A percentile compares a stretch with the other conserved stretches of the same genome.
phyloP scores from a whole-genome alignment of 2,329 filamentous ascomycete species.

The Ophiostoma populinum region DNA sequence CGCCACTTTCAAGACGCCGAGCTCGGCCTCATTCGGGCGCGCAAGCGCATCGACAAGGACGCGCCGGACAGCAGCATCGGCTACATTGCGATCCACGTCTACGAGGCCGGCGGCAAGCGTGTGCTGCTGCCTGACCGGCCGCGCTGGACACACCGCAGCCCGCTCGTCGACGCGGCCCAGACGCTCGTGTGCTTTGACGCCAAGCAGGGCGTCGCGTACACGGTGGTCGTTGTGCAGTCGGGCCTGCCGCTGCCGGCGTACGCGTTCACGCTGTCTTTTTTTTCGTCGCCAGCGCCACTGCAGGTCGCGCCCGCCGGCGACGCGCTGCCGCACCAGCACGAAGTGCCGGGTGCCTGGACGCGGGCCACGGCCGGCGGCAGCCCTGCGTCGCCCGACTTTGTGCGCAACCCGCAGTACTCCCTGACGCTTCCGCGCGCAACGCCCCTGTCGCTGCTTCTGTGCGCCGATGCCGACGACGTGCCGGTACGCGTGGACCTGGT shows the following conservation, averaged over 20 bases:
- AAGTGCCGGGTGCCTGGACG: slow-evolving; percentile 54
- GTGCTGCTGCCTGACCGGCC: slow-evolving; percentile 51
- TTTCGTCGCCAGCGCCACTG: slow-evolving; percentile 53
- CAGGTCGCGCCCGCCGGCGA: slow-evolving; percentile 43
- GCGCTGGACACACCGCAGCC: slow-evolving; percentile 48
- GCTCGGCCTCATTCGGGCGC: slow-evolving; percentile 35
- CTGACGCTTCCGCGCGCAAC: slow-evolving; percentile 40
- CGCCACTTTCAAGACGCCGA: slow-evolving; percentile 67
- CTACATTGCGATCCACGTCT: slow-evolving; percentile 78
- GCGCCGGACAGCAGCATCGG: slow-evolving; percentile 25
- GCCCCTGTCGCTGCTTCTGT: slow-evolving; percentile 56
- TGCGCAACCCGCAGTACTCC: slow-evolving; percentile 75
- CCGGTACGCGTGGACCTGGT: slow-evolving; percentile 75
- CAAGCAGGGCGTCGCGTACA: slow-evolving; percentile 25
- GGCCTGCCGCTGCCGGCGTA: slow-evolving; percentile 56
- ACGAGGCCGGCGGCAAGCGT: slow-evolving; percentile 46
- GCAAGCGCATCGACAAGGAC: slow-evolving; percentile 14
- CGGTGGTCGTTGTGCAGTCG: slow-evolving; percentile 47
- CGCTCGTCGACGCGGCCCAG: slow-evolving; percentile 90
- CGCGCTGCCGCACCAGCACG: slow-evolving; percentile 38
- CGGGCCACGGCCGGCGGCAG: slow-evolving; percentile 70
- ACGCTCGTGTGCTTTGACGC: slow-evolving; percentile 62
- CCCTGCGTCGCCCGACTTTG: slow-evolving; percentile 56
- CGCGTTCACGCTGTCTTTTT: slow-evolving; percentile 74
- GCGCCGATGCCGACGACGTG: slow-evolving; percentile 46